phyloP scores from a whole-genome alignment of 2,329 filamentous ascomycete genomes.

The Colletotrichum coccodes region DNA sequence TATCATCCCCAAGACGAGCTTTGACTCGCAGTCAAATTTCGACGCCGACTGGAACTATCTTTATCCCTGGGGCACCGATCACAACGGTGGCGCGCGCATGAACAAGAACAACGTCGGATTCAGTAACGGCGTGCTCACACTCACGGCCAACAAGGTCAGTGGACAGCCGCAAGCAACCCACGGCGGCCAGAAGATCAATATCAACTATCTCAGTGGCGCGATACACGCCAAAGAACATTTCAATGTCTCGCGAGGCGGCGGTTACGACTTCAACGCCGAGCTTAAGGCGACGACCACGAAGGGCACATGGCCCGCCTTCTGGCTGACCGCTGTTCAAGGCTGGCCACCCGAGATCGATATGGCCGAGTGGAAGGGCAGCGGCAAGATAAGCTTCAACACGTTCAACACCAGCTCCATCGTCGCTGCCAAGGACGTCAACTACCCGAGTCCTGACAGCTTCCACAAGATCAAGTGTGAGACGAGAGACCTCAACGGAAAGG shows the following conservation, averaged over 20 bases:
- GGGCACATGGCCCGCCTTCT: constrained; percentile 69
- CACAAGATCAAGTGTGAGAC: constrained; percentile 62
- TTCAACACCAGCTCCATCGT: constrained; percentile 60
- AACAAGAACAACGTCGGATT: constrained; percentile 55
- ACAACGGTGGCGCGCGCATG: constrained; percentile 69
- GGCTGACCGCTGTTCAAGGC: constrained; percentile 62
- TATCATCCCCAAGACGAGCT: constrained; percentile 29
- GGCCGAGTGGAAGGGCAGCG: constrained; percentile 70
- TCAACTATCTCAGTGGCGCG: constrained; percentile 63
- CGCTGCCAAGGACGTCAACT: constrained; percentile 57
- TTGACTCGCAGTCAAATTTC: constrained; percentile 40
- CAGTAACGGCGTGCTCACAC: constrained; percentile 51
- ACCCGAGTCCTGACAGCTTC: constrained; percentile 55
- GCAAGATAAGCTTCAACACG: constrained; percentile 66
- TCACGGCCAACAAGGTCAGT: constrained; percentile 57
- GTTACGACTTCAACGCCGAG: constrained; percentile 53
- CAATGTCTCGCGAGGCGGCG: constrained; percentile 47
- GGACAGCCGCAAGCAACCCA: constrained; percentile 50
- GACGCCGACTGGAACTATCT: constrained; percentile 59
- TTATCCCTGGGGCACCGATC: constrained; percentile 65
- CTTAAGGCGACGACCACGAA: constrained; percentile 50
- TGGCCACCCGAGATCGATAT: constrained; percentile 71
- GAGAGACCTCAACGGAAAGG: constrained; percentile 59
- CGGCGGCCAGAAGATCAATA: constrained; percentile 51
- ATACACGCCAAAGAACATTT: constrained; percentile 52